A percentile compares a stretch with the other conserved stretches of the same genome.
Evolutionary conservation across 495 filamentous ascomycete species (phyloP).

Genomic region (Sporormia fimetaria): DNA sequence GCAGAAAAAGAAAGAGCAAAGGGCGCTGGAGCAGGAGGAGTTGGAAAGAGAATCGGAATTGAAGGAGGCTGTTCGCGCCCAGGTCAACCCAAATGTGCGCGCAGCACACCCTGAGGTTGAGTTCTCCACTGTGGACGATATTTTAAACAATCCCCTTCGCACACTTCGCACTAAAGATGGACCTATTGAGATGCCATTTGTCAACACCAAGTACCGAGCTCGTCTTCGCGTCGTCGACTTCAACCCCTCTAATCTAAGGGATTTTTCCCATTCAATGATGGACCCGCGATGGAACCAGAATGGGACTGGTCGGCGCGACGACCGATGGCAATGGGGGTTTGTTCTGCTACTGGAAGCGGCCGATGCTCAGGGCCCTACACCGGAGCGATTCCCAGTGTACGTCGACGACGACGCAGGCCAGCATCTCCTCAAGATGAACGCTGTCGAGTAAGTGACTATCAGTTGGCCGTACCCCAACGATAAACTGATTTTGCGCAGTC

Average conservation of each 20-base stretch:
- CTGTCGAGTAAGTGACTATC: slow-evolving; percentile 48
- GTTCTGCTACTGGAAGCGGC: slow-evolving; percentile 28
- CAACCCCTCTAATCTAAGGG: slow-evolving; percentile 55
- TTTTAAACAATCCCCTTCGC: slow-evolving; percentile 38
- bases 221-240: slow-evolving; percentile 72
- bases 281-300: slow-evolving; percentile 9
- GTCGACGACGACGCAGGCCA: slow-evolving; percentile 56
- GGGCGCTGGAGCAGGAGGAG: slow-evolving; percentile 33
- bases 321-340: slow-evolving; percentile 31
- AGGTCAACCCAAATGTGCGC: slow-evolving; percentile 23
- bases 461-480: neutral
- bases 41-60: slow-evolving; percentile 16
- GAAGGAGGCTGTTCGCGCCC: slow-evolving; percentile 10
- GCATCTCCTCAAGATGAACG: slow-evolving; percentile 52
- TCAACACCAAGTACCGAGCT: slow-evolving; percentile 58
- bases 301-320: neutral
- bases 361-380: slow-evolving; percentile 3
- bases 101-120: slow-evolving; percentile 32
- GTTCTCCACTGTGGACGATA: slow-evolving; percentile 38
- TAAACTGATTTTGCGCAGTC: slow-evolving; percentile 31
- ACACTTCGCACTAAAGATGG: slow-evolving; percentile 32
- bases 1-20: slow-evolving; percentile 33
- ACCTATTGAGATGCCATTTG: slow-evolving; percentile 50
- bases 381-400: slow-evolving; percentile 44
- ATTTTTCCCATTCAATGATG: slow-evolving; percentile 47